Evolutionary conservation across 2,329 filamentous ascomycete genomes (phyloP).

Genomic region (Teratosphaeria pseudoeucalypti): DNA sequence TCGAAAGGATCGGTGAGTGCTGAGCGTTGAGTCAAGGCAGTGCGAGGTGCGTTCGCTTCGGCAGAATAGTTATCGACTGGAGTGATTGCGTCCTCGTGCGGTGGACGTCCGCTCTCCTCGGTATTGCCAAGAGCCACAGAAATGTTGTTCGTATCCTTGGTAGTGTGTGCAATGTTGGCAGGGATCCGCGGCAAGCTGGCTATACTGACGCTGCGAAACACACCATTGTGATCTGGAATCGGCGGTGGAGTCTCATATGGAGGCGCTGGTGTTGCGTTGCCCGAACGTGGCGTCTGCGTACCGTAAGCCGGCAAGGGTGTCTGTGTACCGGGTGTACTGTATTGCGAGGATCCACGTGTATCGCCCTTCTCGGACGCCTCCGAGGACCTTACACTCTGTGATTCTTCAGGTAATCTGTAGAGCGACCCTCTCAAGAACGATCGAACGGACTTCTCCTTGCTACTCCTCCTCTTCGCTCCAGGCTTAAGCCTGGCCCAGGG

Average conservation of each 20-base stretch:
- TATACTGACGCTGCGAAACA: neutral
- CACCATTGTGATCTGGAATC: neutral
- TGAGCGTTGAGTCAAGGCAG: neutral
- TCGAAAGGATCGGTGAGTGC: neutral
- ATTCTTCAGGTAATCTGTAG: neutral
- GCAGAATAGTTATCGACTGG: neutral
- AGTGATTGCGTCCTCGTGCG: neutral
- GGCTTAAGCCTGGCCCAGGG: slow-evolving; percentile 13
- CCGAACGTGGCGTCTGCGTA: slow-evolving; percentile 3
- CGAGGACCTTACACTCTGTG: neutral
- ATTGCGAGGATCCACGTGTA: neutral
- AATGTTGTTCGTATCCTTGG: neutral
- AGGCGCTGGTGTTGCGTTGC: slow-evolving; percentile 3
- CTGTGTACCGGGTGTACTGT: slow-evolving; percentile 1
- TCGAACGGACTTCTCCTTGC: neutral
- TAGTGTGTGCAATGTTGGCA: neutral
- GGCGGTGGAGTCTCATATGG: slow-evolving; percentile 1
- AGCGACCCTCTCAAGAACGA: neutral
- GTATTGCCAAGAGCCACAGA: neutral
- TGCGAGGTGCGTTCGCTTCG: neutral
- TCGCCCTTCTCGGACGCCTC: neutral
- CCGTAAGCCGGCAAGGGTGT: slow-evolving; percentile 5
- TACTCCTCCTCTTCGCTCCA: neutral
- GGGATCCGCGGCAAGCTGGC: neutral
- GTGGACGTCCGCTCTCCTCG: neutral